Conservation (phyloP, 148 eudicot genomes). For the Agrostemma githago region DNA sequence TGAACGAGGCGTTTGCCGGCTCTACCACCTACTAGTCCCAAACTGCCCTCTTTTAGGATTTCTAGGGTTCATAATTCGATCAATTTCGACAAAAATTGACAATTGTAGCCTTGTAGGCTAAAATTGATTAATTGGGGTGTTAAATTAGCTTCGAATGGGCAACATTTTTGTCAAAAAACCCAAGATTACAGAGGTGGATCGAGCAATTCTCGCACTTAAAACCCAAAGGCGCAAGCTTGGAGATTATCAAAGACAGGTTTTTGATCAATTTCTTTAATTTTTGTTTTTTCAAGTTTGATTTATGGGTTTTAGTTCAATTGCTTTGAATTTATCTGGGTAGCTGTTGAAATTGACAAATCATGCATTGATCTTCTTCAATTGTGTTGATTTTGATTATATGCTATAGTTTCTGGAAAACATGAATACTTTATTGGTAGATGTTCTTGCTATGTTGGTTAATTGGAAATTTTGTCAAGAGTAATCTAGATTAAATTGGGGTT, state of each 20-base stretch:
- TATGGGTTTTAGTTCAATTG: constrained; percentile 1
- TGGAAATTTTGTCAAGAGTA: neutral
- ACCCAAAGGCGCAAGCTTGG: constrained; percentile 96
- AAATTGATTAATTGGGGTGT: neutral
- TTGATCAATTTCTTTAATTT: neutral
- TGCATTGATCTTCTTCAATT: neutral
- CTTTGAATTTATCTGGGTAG: constrained; percentile 16
- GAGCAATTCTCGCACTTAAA: constrained; percentile 87
- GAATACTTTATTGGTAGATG: neutral
- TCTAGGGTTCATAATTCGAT: neutral
- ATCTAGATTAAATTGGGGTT: neutral
- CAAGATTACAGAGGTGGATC: constrained; percentile 92
- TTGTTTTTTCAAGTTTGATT: neutral
- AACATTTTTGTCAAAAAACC: constrained; percentile 90
- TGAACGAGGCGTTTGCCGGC: too few species aligned
- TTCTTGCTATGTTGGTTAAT: neutral
- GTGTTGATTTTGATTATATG: neutral
- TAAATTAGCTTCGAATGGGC: constrained; percentile 51
- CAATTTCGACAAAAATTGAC: neutral
- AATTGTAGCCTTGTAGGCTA: neutral
- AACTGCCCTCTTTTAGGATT: neutral
- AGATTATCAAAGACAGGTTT: constrained; percentile 87
- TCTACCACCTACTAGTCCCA: too few species aligned
- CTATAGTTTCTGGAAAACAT: neutral
- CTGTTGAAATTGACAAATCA: neutral